Evolutionary conservation across 495 filamentous ascomycete species (phyloP).

Genomic region (Penicillium paxilli): DNA sequence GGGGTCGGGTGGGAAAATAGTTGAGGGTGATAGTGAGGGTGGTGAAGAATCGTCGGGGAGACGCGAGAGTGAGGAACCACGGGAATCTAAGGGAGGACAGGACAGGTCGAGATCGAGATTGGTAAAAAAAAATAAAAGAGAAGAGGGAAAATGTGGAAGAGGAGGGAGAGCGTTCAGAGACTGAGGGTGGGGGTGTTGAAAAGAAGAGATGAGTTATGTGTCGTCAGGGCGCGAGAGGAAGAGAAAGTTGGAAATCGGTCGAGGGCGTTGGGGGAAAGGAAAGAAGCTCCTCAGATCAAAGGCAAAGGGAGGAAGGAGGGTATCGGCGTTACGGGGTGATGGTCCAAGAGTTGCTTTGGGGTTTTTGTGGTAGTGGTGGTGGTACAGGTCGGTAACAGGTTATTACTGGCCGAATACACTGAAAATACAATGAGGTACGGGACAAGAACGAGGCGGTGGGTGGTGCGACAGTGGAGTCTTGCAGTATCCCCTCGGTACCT

Average conservation of each 20-base stretch:
- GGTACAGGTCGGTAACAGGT: background rate
- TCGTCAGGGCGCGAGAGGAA: conserved; percentile 7
- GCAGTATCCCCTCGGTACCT: conserved; percentile 3
- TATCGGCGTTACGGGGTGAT: conserved; percentile 14
- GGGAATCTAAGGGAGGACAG: conserved; percentile 4
- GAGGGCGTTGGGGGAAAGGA: background rate
- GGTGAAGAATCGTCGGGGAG: conserved; percentile 1
- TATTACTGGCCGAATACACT: background rate
- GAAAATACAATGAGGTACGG: background rate
- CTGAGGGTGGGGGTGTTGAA: too few relatives aligned
- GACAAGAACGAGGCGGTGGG: background rate
- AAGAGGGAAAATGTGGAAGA: background rate
- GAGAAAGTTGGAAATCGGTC: conserved; percentile 14
- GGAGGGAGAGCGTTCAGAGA: conserved; percentile 4
- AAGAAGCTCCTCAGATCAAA: background rate
- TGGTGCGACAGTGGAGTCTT: background rate
- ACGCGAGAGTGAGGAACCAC: background rate
- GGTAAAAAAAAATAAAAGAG: background rate
- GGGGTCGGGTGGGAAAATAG: conserved; percentile 23
- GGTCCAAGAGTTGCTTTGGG: background rate
- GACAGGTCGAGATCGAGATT: conserved; percentile 2
- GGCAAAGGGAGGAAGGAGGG: conserved; percentile 12
- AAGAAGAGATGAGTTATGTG: too few relatives aligned
- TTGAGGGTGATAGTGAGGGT: conserved; percentile 11
- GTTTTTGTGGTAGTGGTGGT: background rate